A percentile compares a stretch with the other conserved stretches of the same genome.
Conservation (phyloP, 2,329 filamentous ascomycete species). For the Cladosporium sp. region DNA sequence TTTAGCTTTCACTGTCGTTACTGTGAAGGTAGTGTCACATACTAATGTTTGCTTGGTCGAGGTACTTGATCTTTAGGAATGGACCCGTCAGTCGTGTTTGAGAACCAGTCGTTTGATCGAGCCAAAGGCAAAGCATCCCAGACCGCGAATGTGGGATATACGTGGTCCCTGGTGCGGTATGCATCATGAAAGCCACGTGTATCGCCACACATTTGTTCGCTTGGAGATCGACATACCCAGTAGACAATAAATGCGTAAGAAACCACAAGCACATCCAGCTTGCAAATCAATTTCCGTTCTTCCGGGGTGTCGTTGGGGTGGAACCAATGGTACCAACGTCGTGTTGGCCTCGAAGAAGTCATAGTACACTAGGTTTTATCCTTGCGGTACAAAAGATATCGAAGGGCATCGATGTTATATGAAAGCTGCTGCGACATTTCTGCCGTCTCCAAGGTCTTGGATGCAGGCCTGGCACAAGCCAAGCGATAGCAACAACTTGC, state of each 20-base stretch:
- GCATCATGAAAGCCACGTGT: background rate
- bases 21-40: constrained; percentile 11
- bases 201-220: no score
- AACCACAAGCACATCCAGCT: constrained; percentile 54
- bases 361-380: background rate
- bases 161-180: no score
- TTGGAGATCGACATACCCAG: constrained; percentile 31
- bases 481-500: background rate
- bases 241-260: constrained; percentile 54
- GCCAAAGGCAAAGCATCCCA: no score
- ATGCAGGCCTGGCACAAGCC: background rate
- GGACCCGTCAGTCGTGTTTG: background rate
- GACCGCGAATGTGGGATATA: no score
- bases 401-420: no score
- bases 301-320: constrained; percentile 45
- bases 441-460: no score
- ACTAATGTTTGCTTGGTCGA: constrained; percentile 55
- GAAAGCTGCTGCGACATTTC: no score
- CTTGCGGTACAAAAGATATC: no score
- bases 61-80: constrained; percentile 43
- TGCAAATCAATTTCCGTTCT: constrained; percentile 50
- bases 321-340: constrained; percentile 41
- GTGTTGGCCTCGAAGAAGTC: background rate
- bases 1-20: background rate
- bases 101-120: background rate